Evolutionary conservation across 2,329 filamentous ascomycete genomes (phyloP).

Genomic region (Purpureocillium takamizusanense): DNA sequence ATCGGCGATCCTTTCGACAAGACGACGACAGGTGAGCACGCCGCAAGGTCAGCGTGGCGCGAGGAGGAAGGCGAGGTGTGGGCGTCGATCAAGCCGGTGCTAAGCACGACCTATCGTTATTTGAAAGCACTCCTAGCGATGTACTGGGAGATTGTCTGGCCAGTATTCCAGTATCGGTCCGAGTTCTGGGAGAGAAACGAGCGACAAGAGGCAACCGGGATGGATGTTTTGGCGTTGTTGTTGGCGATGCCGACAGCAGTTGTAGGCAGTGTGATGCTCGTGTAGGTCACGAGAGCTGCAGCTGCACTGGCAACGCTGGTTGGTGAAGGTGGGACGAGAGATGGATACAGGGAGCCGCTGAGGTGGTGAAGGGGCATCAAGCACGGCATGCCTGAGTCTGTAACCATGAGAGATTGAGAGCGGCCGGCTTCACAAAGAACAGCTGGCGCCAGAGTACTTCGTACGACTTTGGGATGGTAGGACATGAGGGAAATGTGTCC

Average conservation of each 20-base stretch:
- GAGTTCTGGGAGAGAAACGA: slow-evolving; percentile 20
- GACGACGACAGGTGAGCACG: neutral
- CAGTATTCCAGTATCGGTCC: slow-evolving; percentile 29
- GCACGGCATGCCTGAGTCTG: too few relatives aligned
- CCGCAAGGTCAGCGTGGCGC: too few relatives aligned
- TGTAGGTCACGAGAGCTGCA: slow-evolving; percentile 17
- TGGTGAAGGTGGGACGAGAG: slow-evolving; percentile 4
- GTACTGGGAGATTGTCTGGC: slow-evolving; percentile 27
- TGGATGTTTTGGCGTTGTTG: slow-evolving; percentile 14
- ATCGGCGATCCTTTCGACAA: slow-evolving; percentile 18
- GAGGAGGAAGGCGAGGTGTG: neutral
- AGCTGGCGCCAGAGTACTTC: too few relatives aligned
- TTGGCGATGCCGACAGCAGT: slow-evolving; percentile 18
- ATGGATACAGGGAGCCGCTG: too few relatives aligned
- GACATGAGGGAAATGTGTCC: too few relatives aligned
- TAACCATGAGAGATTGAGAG: too few relatives aligned
- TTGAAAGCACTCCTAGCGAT: slow-evolving; percentile 10
- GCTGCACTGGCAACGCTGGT: slow-evolving; percentile 9
- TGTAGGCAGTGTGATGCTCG: slow-evolving; percentile 10
- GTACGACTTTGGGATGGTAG: too few relatives aligned
- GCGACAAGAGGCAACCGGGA: slow-evolving; percentile 12
- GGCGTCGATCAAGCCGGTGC: slow-evolving; percentile 5
- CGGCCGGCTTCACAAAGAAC: too few relatives aligned
- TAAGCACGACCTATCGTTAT: slow-evolving; percentile 3
- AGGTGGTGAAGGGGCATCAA: too few relatives aligned